Conservation (phyloP, 2,329 filamentous ascomycete species). For the Tolypocladium paradoxum region DNA sequence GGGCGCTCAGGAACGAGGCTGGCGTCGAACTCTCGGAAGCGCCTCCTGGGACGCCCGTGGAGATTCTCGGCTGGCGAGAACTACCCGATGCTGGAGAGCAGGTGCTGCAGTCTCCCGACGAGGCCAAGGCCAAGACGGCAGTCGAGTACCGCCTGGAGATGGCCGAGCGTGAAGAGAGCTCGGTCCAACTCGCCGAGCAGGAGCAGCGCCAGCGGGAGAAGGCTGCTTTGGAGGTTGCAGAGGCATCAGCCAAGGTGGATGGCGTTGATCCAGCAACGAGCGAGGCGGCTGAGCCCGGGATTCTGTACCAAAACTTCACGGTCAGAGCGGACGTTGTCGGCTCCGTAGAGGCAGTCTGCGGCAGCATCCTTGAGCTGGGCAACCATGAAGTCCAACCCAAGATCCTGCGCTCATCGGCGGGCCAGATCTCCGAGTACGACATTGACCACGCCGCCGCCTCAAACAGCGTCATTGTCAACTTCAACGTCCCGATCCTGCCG, state of each 20-base stretch:
- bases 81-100: conserved; percentile 74
- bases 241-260: conserved; percentile 22
- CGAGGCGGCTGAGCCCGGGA: conserved; percentile 27
- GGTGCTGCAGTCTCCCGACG: conserved; percentile 71
- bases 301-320: conserved; percentile 62
- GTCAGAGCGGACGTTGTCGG: conserved; percentile 90
- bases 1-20: conserved; percentile 74
- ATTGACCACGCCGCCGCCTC: conserved; percentile 77
- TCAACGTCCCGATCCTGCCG: conserved; percentile 64
- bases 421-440: conserved; percentile 73
- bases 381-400: conserved; percentile 73
- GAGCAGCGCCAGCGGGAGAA: conserved; percentile 52
- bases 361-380: conserved; percentile 66
- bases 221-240: conserved; percentile 26
- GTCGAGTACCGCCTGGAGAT: conserved; percentile 66
- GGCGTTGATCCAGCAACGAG: conserved; percentile 21
- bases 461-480: conserved; percentile 68
- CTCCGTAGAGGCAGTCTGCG: conserved; percentile 81
- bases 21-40: conserved; percentile 63
- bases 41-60: conserved; percentile 78
- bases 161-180: conserved; percentile 60
- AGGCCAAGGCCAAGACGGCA: conserved; percentile 68
- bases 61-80: conserved; percentile 90
- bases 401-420: conserved; percentile 68
- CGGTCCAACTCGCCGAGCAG: conserved; percentile 68